These are phyloP conservation scores for Tremellales sp. DNA, from an alignment of 1,284 basidiomycete species.

Conservation along the genomic window DNA sequence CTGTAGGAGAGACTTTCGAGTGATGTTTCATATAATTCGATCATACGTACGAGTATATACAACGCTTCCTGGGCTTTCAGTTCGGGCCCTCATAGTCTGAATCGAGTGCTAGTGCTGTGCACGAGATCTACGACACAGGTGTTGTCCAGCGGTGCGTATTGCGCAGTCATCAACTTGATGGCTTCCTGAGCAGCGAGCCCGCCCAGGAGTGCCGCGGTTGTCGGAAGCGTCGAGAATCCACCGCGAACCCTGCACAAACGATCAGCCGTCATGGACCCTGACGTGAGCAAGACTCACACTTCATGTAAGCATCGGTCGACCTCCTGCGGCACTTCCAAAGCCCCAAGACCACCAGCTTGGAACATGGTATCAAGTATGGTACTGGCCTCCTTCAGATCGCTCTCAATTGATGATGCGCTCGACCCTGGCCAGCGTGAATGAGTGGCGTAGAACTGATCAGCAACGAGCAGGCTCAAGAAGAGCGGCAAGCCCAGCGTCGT, in stretches of 20 bases:
- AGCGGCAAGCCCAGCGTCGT: constrained; percentile 13
- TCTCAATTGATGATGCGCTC: constrained; percentile 26
- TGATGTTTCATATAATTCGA: too few species aligned
- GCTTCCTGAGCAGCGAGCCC: constrained; percentile 95
- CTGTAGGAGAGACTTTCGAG: too few species aligned
- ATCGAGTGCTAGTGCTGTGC: background rate
- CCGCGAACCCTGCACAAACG: constrained; percentile 56
- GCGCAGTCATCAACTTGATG: constrained; percentile 95
- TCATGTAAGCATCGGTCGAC: constrained; percentile 68
- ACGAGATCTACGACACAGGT: constrained; percentile 84
- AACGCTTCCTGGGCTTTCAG: too few species aligned
- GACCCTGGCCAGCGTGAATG: constrained; percentile 50
- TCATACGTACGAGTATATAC: too few species aligned
- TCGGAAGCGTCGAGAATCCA: constrained; percentile 81
- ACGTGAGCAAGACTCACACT: constrained; percentile 57
- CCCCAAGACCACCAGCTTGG: too few species aligned
- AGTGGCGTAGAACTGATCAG: constrained; percentile 46
- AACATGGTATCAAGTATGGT: constrained; percentile 30
- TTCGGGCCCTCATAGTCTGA: too few species aligned
- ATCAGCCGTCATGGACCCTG: constrained; percentile 1
- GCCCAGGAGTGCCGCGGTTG: constrained; percentile 87
- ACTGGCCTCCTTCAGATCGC: constrained; percentile 44
- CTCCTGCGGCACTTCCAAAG: constrained; percentile 59
- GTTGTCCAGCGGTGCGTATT: constrained; percentile 88
- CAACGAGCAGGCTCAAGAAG: constrained; percentile 49